A percentile compares a stretch with the other conserved stretches of the same genome.
These are phyloP conservation scores for Candida silvicultrix DNA, from an alignment of 805 yeast species.

Conservation along the genomic window DNA sequence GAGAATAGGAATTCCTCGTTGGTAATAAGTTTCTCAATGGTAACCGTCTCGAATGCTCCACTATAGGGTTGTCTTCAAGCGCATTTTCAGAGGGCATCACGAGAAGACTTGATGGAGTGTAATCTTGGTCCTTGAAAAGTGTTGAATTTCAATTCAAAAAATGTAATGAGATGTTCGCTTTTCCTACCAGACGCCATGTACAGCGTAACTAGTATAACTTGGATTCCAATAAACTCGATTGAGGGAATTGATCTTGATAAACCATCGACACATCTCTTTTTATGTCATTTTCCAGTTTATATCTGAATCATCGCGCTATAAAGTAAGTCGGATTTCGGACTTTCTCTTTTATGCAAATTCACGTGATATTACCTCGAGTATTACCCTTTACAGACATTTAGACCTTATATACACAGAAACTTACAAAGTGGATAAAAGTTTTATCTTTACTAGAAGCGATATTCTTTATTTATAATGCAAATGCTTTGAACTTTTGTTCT, in stretches of 20 bases:
- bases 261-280: background rate
- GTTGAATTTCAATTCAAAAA: too few species aligned
- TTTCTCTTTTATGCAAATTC: background rate
- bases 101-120: background rate
- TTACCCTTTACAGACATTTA: too few species aligned
- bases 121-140: too few species aligned
- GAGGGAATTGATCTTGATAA: too few species aligned
- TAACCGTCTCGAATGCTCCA: slow-evolving; percentile 11
- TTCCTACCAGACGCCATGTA: too few species aligned
- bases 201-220: too few species aligned
- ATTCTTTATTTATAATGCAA: background rate
- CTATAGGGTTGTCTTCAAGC: slow-evolving; percentile 14
- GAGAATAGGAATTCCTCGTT: slow-evolving; percentile 5
- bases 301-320: background rate
- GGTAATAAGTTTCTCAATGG: slow-evolving; percentile 12
- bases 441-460: too few species aligned
- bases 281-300: background rate
- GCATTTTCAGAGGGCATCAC: slow-evolving; percentile 7
- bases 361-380: background rate
- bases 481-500: slow-evolving; percentile 7
- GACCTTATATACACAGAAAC: too few species aligned
- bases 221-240: too few species aligned
- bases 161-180: too few species aligned
- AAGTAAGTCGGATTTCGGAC: background rate
- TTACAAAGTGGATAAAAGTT: too few species aligned